phyloP scores from a whole-genome alignment of 352 stramenopile genomes.

The Pythium scleroteichum region DNA sequence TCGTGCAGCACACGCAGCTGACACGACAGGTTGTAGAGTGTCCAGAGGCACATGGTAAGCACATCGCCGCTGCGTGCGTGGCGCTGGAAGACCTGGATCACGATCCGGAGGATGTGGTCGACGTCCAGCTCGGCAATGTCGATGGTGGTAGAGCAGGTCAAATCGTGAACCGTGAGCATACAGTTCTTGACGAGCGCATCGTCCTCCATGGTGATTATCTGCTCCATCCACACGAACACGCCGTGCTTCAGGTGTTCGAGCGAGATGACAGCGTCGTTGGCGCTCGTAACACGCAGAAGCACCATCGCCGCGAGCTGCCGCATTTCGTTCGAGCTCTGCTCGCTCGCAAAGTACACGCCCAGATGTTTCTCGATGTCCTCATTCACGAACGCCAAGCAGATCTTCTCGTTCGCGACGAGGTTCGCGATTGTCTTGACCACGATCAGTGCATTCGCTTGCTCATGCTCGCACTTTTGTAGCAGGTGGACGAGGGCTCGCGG shows the following conservation, averaged over 20 bases:
- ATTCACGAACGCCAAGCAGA: slow-evolving; percentile 69
- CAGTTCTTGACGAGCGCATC: slow-evolving; percentile 73
- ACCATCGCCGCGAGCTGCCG: slow-evolving; percentile 74
- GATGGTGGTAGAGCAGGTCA: slow-evolving; percentile 60
- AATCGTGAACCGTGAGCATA: slow-evolving; percentile 72
- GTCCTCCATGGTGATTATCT: slow-evolving; percentile 79
- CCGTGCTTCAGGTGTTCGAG: slow-evolving; percentile 59
- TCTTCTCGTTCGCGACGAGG: slow-evolving; percentile 73
- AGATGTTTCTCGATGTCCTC: slow-evolving; percentile 71
- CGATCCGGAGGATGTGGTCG: slow-evolving; percentile 62
- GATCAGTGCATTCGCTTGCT: slow-evolving; percentile 46
- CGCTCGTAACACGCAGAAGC: slow-evolving; percentile 65
- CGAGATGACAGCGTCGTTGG: slow-evolving; percentile 69
- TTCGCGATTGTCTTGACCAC: slow-evolving; percentile 79
- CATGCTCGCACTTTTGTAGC: slow-evolving; percentile 39
- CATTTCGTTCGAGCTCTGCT: slow-evolving; percentile 47
- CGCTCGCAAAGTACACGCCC: slow-evolving; percentile 48
- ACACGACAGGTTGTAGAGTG: slow-evolving; percentile 80
- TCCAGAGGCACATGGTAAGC: slow-evolving; percentile 64
- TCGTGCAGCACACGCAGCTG: slow-evolving; percentile 43
- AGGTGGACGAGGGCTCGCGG: slow-evolving; percentile 63
- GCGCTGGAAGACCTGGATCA: slow-evolving; percentile 61
- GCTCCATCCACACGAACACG: slow-evolving; percentile 78
- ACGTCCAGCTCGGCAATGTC: slow-evolving; percentile 59
- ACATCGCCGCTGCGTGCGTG: slow-evolving; percentile 50